Evolutionary conservation across 352 stramenopile species (phyloP).

Genomic region (Phytopythium kandeliae): DNA sequence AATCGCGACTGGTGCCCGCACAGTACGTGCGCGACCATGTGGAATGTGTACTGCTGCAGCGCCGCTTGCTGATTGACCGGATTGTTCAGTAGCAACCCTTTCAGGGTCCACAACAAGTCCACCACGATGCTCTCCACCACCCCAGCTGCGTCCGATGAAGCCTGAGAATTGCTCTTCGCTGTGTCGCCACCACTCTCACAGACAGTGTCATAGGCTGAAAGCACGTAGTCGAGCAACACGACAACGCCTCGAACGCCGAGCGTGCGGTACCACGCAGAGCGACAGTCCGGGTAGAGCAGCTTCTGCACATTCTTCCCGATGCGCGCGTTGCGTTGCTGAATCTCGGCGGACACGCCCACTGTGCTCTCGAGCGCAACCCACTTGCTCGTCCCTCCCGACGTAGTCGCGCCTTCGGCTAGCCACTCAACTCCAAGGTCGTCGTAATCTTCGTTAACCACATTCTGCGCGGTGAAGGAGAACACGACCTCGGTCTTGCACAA

Average conservation of each 20-base stretch:
- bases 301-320: slow-evolving; percentile 56
- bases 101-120: slow-evolving; percentile 63
- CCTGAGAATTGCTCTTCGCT: neutral
- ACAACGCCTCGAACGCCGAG: slow-evolving; percentile 53
- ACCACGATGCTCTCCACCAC: slow-evolving; percentile 47
- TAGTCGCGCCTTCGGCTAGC: slow-evolving; percentile 47
- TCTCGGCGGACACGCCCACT: slow-evolving; percentile 51
- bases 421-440: slow-evolving; percentile 63
- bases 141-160: slow-evolving; percentile 9
- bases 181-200: slow-evolving; percentile 3
- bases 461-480: slow-evolving; percentile 69
- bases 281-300: slow-evolving; percentile 29
- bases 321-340: slow-evolving; percentile 66
- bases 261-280: slow-evolving; percentile 42
- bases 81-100: slow-evolving; percentile 52
- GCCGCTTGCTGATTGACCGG: slow-evolving; percentile 47
- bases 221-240: slow-evolving; percentile 55
- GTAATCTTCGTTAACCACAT: slow-evolving; percentile 53
- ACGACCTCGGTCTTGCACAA: slow-evolving; percentile 62
- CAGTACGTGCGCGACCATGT: slow-evolving; percentile 60
- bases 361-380: slow-evolving; percentile 62
- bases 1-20: slow-evolving; percentile 33
- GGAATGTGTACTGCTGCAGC: slow-evolving; percentile 57
- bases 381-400: slow-evolving; percentile 35
- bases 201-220: slow-evolving; percentile 41